Base-by-base conservation (phyloP, 2,329 filamentous ascomycete genomes). In the Eurotiales sp. region DNA sequence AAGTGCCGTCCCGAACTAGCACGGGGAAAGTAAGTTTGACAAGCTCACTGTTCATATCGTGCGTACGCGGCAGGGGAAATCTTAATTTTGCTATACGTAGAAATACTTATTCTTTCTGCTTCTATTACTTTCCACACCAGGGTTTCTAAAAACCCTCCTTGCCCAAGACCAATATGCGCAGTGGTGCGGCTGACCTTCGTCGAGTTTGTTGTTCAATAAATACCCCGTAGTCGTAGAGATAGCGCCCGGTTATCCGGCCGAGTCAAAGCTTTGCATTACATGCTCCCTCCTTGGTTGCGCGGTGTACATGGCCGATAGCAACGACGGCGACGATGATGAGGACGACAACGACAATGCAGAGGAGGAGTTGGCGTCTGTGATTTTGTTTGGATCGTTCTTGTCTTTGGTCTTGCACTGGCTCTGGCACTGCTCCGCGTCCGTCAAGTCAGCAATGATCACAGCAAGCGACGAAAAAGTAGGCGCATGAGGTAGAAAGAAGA, bases 321-420 rank as follows among this genome's bases (percentile, higher is more conserved):
- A n/a, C 25, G 25, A 27, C 25, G 10, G 10, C 5, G 25, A 27
- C 25, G 43, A 46, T 36, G 47, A 52, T 29, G 71, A 69, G 22
- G 70, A 71, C 37, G 74, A 62, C 39, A 64, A 29, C 23, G 45
- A 32, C 17, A 32, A 34, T 6, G 42, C 62, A 52, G 75, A 72
- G 4, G 70, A 27, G 25, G 5, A 27, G 25, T 6, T 27, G 25
- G 25, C 25, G 25, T 10, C 72, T 58, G 83, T 77, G 59, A 75
- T 83, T 62, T 87, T 84, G 17, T 21, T 23, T 15, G 41, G 85
- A 78, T 49, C 83, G 77, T 46, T 84, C 78, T 69, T 88, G 58
- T 88, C 85, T 64, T 86, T 87, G 64, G 85, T 78, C 67, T 88
- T 88, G 14, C 82, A 80, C 59, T 87, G 85, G 1, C 83, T 84